These are phyloP conservation scores for Letharia columbiana DNA, from an alignment of 495 filamentous ascomycete genomes.

Conservation along the genomic window DNA sequence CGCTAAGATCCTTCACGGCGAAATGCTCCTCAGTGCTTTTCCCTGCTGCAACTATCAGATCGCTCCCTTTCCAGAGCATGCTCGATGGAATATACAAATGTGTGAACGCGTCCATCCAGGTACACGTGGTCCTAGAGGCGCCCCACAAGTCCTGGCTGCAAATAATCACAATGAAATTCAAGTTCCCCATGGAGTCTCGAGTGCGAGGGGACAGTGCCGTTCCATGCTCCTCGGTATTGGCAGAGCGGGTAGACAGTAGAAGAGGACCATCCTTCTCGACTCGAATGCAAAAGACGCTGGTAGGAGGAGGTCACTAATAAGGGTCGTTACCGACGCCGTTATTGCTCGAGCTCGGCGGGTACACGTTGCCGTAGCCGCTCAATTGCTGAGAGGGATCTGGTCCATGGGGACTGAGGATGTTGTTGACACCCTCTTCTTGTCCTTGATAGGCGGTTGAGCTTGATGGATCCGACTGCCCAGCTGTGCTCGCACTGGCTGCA, in stretches of 20 bases:
- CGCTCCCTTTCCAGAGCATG: conserved; percentile 9
- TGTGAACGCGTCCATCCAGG: conserved; percentile 10
- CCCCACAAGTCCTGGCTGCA: neutral
- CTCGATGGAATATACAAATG: conserved; percentile 12
- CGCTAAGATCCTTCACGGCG: conserved; percentile 5
- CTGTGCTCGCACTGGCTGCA: conserved; percentile 40
- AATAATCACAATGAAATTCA: conserved; percentile 15
- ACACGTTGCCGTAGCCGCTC: conserved; percentile 49
- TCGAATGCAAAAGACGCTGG: conserved; percentile 61
- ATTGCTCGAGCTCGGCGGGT: conserved; percentile 52
- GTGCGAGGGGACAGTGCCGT: conserved; percentile 6
- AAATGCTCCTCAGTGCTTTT: conserved; percentile 14
- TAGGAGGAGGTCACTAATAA: conserved; percentile 56
- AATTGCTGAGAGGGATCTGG: conserved; percentile 54
- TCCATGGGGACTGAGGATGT: conserved; percentile 48
- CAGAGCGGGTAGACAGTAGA: conserved; percentile 5
- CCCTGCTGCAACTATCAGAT: conserved; percentile 15
- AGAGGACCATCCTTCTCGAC: neutral
- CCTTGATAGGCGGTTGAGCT: conserved; percentile 43
- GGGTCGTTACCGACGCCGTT: conserved; percentile 57
- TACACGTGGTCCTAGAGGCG: neutral
- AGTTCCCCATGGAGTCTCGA: neutral
- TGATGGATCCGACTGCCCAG: conserved; percentile 36
- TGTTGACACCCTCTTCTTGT: conserved; percentile 48
- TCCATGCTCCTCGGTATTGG: neutral